Evolutionary conservation across 1,284 basidiomycete genomes (phyloP).

Genomic region (Boletus hoseneyae): DNA sequence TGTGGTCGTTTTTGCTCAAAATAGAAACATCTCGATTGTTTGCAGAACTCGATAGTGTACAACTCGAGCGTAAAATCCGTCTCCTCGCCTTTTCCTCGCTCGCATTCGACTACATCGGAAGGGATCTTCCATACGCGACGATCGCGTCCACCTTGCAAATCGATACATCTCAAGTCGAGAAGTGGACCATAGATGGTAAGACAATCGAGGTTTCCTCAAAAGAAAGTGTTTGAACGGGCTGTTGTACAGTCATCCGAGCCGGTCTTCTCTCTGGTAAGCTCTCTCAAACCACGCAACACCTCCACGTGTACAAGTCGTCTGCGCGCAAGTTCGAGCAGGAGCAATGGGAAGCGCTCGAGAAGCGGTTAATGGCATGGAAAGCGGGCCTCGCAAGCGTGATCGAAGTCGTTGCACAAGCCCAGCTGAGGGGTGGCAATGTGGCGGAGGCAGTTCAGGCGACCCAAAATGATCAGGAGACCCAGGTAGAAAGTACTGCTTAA

Average conservation of each 20-base stretch:
- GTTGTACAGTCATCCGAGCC: slow-evolving; percentile 73
- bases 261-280: slow-evolving; percentile 83
- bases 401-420: slow-evolving; percentile 63
- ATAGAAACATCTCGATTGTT: not conserved
- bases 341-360: slow-evolving; percentile 84
- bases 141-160: slow-evolving; percentile 72
- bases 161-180: slow-evolving; percentile 72
- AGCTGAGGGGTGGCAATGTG: slow-evolving; percentile 18
- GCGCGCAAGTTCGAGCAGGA: slow-evolving; percentile 74
- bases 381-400: slow-evolving; percentile 62
- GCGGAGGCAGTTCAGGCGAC: slow-evolving; percentile 19
- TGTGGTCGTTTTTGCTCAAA: not conserved
- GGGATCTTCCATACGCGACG: slow-evolving; percentile 71
- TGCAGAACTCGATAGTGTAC: slow-evolving; percentile 48
- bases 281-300: slow-evolving; percentile 74
- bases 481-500: slow-evolving; percentile 25
- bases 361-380: slow-evolving; percentile 80
- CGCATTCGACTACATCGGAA: slow-evolving; percentile 73
- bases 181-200: slow-evolving; percentile 88
- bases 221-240: not conserved
- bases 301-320: slow-evolving; percentile 76
- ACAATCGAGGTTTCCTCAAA: not conserved
- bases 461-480: slow-evolving; percentile 23
- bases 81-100: slow-evolving; percentile 79
- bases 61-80: slow-evolving; percentile 79